Evolutionary conservation across 2,329 filamentous ascomycete species (phyloP), one percentile per base, ranked within the genome.

Genomic region (Fusarium siculi): DNA sequence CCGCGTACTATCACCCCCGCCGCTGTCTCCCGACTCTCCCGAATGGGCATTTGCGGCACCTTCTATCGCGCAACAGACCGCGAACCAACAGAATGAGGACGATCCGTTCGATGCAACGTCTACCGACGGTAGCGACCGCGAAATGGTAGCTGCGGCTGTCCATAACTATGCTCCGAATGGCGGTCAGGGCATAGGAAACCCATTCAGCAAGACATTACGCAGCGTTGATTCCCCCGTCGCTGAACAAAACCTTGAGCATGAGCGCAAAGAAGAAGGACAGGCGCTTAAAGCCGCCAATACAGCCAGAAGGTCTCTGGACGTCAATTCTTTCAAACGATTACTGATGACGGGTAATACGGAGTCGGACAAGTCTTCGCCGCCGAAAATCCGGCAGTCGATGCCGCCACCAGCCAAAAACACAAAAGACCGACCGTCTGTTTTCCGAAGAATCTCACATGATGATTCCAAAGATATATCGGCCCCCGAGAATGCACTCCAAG

Each of bases 281-380:
- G 79, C 70, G 15, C 77, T 82, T 54, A 82, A 80, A 68, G 80
- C 79, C 39, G 77, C 77, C 36, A 78, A 80, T 46, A 72, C 78
- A 5, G 74, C 73, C 23, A 86, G 83, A 73, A 83, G 80, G 23
- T 86, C 89, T 0, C 82, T 96, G 71, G 93, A 96, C 78, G 93
- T 96, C 2, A 90, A 94, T 78, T 91, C 93, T 12, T 96, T 96
- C 82, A 91, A 91, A 78, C 88, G 91, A 66, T 82, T 96, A 68
- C 86, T 96, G 53, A 85, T 96, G 83, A 96, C 93, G 1, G 93
- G 93, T 25, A 89, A 90, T 76, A 79, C 88, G 40, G 87, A 67
- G 10, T 65, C 65, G 15, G 72, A 70, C 47, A 57, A 59, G 44
- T 36, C 61, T 43, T 57, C 69, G 28, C 36, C 61, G 30, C 46